Evolutionary conservation across 2,329 filamentous ascomycete genomes (phyloP).

Genomic region (Epichloe amarillans): DNA sequence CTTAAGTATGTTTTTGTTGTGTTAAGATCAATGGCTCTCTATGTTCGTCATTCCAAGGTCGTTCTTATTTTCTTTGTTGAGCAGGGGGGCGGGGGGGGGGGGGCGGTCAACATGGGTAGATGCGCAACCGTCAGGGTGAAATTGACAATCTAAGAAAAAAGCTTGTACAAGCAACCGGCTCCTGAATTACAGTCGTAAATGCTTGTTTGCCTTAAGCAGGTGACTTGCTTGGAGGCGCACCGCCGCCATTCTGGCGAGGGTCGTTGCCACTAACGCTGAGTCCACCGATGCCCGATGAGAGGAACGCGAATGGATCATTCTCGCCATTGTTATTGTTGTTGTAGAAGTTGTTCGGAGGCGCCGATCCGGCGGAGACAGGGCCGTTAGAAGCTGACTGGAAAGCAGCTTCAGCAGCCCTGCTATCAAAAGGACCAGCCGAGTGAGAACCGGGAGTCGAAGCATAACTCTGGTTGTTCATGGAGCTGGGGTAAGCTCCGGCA

Average conservation of each 20-base stretch:
- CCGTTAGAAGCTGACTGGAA: slow-evolving; percentile 83
- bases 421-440: slow-evolving; percentile 79
- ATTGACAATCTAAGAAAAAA: slow-evolving; percentile 15
- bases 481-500: slow-evolving; percentile 59
- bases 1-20: slow-evolving; percentile 20
- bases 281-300: slow-evolving; percentile 58
- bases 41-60: slow-evolving; percentile 31
- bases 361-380: slow-evolving; percentile 61
- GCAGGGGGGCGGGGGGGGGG: slow-evolving; percentile 14
- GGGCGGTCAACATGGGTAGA: slow-evolving; percentile 15
- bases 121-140: slow-evolving; percentile 10
- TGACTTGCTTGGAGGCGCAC: slow-evolving; percentile 44
- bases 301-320: slow-evolving; percentile 68
- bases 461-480: slow-evolving; percentile 65
- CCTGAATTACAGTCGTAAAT: not conserved
- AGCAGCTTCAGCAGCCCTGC: slow-evolving; percentile 82
- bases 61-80: slow-evolving; percentile 10
- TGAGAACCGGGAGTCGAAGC: slow-evolving; percentile 66
- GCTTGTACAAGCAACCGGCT: slow-evolving; percentile 14
- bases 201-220: slow-evolving; percentile 31
- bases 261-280: slow-evolving; percentile 57
- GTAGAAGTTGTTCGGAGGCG: slow-evolving; percentile 44
- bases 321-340: slow-evolving; percentile 50
- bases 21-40: slow-evolving; percentile 33
- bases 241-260: slow-evolving; percentile 47